Percentiles rank a stretch among this genome's conserved stretches.
These are phyloP conservation scores for Rhizopus stolonifer DNA, from an alignment of 371 early-diverging fungal species.

Conservation along the genomic window DNA sequence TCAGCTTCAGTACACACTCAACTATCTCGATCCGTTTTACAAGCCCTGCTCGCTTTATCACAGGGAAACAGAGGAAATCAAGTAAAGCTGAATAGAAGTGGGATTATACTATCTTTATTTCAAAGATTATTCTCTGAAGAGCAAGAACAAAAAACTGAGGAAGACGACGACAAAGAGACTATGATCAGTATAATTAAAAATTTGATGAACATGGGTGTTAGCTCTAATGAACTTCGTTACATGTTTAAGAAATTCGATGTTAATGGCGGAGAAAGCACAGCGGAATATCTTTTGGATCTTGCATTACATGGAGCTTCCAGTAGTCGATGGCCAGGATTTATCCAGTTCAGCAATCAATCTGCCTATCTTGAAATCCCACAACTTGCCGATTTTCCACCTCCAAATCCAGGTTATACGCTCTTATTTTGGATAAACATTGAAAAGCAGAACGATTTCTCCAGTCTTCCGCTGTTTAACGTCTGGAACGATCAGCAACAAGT, in stretches of 20 bases:
- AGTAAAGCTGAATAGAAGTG: constrained; percentile 59
- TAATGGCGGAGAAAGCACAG: not conserved
- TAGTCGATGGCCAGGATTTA: constrained; percentile 68
- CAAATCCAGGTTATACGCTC: constrained; percentile 61
- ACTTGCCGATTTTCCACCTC: constrained; percentile 51
- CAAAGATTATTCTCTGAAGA: constrained; percentile 30
- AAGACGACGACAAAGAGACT: constrained; percentile 31
- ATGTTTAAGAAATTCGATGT: constrained; percentile 56
- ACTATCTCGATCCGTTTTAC: constrained; percentile 45
- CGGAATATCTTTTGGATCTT: constrained; percentile 45
- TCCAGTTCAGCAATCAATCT: constrained; percentile 61
- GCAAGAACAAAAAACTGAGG: constrained; percentile 3
- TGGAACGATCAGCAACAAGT: constrained; percentile 52
- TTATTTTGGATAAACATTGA: constrained; percentile 71
- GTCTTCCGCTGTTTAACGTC: constrained; percentile 52
- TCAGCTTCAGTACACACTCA: constrained; percentile 30
- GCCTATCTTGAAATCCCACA: constrained; percentile 47
- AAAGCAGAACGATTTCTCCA: constrained; percentile 46
- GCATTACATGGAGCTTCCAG: constrained; percentile 60
- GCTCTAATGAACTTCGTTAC: constrained; percentile 56
- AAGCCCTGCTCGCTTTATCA: constrained; percentile 49
- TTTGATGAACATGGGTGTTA: constrained; percentile 65
- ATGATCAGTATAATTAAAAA: constrained; percentile 55
- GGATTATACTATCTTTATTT: constrained; percentile 52
- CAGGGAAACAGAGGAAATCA: constrained; percentile 65